Base-by-base conservation (phyloP, 2,329 filamentous ascomycete genomes). In the Fusarium avenaceum region DNA sequence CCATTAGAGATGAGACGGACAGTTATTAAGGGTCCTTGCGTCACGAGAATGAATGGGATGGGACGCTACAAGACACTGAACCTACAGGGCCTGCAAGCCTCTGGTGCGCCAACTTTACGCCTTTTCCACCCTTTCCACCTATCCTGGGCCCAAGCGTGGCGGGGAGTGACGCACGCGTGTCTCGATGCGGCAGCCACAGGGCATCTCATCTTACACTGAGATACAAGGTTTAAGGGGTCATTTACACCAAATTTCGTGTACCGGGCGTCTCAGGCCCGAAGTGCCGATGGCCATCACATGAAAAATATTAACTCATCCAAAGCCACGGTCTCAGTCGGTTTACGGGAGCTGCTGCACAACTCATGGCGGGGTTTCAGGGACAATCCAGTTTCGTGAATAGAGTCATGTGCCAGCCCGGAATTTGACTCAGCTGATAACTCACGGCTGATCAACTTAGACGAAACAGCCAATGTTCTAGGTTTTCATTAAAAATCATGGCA, bases 111-210 rank as follows among this genome's bases (percentile, higher is more conserved):
- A 55, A 39, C 45, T 65, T 49, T 54, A 46, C 52, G 65, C 61
- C 66, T 58, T 52, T 67, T 45, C 49, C 65, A 70, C 61, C 66
- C 52, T 56, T 67, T 42, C 49, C 65, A 70, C 66, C 67, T 67
- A 58, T 70, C 56, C 53, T 38, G 45, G 43, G 51, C 57, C 30
- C 63, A 51, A 59, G 57, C 57, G 63, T 64, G 67, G 67, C 67
- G 53, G 62, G 52, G 63, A 64, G 67, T 69, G 67, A 69, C 67
- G 66, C 67, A 69, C 43, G 44, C 66, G 30, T 64, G 57, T 69
- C 63, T 63, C 30, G 33, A 33, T 43, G 54, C 56, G 57, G 53
- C 66, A 56, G 40, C 40, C 35, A 38, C 35, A 38, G 7, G 35
- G 35, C 35, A 38, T 38, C 35, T 64, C 61, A 47, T 64, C n/a